Conservation (phyloP, 2,329 filamentous ascomycete genomes). For the Colletotrichum salicis region DNA sequence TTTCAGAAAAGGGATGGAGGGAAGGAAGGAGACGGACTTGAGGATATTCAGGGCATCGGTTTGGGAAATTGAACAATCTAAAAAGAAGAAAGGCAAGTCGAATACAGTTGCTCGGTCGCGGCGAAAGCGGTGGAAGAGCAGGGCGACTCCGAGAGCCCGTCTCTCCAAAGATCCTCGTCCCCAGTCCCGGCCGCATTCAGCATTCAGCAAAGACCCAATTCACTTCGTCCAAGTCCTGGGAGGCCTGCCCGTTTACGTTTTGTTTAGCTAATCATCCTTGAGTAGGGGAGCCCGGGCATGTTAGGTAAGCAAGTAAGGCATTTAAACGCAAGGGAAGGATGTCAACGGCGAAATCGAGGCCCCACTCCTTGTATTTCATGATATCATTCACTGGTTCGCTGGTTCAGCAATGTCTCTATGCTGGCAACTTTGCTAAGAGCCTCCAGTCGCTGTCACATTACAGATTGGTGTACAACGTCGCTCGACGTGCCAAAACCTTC, state of each 20-base stretch:
- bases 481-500: not conserved
- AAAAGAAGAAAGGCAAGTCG: constrained; percentile 18
- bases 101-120: constrained; percentile 6
- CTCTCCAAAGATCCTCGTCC: constrained; percentile 12
- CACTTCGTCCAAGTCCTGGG: not conserved
- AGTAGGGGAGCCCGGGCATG: not conserved
- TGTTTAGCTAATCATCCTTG: constrained; percentile 27
- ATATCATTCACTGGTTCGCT: not conserved
- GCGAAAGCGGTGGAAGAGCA: constrained; percentile 19
- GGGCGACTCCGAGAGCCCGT: constrained; percentile 28
- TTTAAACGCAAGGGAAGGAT: not conserved
- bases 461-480: constrained; percentile 7
- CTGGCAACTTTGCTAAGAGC: not conserved
- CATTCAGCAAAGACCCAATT: not conserved
- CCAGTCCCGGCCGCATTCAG: constrained; percentile 5
- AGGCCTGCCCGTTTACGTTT: constrained; percentile 8
- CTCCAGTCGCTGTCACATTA: not conserved
- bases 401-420: too few species aligned
- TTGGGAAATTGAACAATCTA: constrained; percentile 20
- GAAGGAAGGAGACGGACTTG: not conserved
- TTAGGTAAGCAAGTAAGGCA: not conserved
- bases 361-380: too few species aligned
- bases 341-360: too few species aligned
- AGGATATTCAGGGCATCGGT: constrained; percentile 11
- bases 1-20: not conserved